Evolutionary conservation across 1,284 basidiomycete species (phyloP).

Genomic region (Mycosarcoma maydis): DNA sequence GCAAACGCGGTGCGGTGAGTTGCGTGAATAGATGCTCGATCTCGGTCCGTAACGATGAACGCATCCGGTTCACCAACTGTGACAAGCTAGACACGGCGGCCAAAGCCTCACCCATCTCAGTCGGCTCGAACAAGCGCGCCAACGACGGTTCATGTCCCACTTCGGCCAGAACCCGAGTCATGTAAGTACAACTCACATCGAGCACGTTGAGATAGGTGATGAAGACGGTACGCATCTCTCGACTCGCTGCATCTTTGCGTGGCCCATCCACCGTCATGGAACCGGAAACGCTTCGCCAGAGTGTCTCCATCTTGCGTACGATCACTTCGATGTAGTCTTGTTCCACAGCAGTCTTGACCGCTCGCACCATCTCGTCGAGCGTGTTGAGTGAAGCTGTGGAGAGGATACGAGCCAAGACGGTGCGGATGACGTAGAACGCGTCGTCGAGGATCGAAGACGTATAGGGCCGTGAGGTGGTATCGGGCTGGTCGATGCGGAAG

Average conservation of each 20-base stretch:
- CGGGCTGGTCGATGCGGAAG: conserved; percentile 40
- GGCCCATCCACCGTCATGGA: conserved; percentile 63
- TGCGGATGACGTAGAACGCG: conserved; percentile 63
- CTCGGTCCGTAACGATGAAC: conserved; percentile 73
- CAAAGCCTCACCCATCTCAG: conserved; percentile 16
- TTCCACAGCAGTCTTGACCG: conserved; percentile 48
- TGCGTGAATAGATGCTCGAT: conserved; percentile 95
- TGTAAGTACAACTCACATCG: conserved; percentile 55
- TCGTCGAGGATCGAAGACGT: conserved; percentile 64
- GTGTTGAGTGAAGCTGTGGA: conserved; percentile 53
- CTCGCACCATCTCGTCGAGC: conserved; percentile 36
- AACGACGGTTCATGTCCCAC: conserved; percentile 34
- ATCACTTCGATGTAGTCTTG: conserved; percentile 62
- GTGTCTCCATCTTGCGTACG: conserved; percentile 61
- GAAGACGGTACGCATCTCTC: conserved; percentile 61
- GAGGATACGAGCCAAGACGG: conserved; percentile 55
- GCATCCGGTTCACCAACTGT: conserved; percentile 26
- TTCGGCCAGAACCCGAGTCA: conserved; percentile 54
- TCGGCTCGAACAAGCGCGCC: conserved; percentile 29
- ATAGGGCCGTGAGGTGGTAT: conserved; percentile 47
- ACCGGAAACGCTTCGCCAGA: conserved; percentile 52
- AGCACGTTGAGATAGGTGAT: conserved; percentile 64
- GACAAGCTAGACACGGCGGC: conserved; percentile 17
- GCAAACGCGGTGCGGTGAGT: conserved; percentile 82
- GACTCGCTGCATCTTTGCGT: conserved; percentile 59